Base-by-base conservation (phyloP, 2,329 filamentous ascomycete genomes). In the Rutstroemia sp. region DNA sequence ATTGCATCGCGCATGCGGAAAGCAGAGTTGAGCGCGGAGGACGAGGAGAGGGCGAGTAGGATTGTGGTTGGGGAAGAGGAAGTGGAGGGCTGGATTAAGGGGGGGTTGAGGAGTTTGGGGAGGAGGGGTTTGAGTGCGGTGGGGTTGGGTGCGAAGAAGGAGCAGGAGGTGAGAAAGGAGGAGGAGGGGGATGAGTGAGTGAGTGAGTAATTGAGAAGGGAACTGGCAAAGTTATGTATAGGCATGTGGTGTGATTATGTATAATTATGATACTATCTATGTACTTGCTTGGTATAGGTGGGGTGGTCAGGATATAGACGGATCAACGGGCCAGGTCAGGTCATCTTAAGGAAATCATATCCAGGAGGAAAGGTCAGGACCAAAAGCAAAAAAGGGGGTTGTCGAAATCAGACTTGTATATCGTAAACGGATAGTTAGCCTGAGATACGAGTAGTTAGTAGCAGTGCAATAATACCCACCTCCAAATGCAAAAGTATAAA, bases 1-100 rank as follows among this genome's bases (percentile, higher is more conserved):
- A 84, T 96, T 60, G 81, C 81, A 5, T 78, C 78, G 65, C 83
- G 89, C 53, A 96, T 97, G 92, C 80, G 87, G 56, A 82, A 81
- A 53, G 95, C 94, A 66, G 80, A 87, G 68, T 73, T 96, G 23
- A 75, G 72, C 12, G 73, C 80, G 0, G 87, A 88, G 57, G 86
- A 91, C 38, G 88, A 92, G 70, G 80, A 79, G 38, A 79, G 83
- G 56, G 86, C 86, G 0, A 75, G 77, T 47, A 73, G 75, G 56
- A 82, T 91, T 54, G 76, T 77, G 27, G 78, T 87, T 14, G 80
- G 83, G 0, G 79, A 86, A 69, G 83, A 86, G 65, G 84, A 23
- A 3, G 23, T 23, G 23, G 23, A 23, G 23, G 23, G 23, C 4
- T 23, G 23, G 23, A 23, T 23, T 64, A 87, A 85, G 73, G 79